These are phyloP conservation scores for Aspergillus incahuasiensis DNA, from an alignment of 495 filamentous ascomycete species.

Conservation along the genomic window DNA sequence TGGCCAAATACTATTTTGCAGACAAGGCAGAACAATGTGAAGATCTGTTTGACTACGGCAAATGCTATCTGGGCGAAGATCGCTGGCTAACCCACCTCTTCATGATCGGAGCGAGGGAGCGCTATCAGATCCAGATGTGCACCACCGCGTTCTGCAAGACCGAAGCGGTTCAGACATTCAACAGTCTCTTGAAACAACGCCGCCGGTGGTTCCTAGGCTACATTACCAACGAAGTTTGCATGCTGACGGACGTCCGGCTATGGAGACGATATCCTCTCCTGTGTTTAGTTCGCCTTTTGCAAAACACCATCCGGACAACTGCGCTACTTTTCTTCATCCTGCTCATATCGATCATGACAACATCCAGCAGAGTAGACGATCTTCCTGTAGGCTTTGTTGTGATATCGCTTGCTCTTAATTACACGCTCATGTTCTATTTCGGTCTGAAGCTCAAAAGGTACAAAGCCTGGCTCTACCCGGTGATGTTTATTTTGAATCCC, in stretches of 20 bases:
- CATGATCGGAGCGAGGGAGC: conserved; percentile 93
- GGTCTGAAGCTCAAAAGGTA: conserved; percentile 78
- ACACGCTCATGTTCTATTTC: conserved; percentile 95
- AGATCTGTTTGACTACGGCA: conserved; percentile 94
- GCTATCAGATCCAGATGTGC: conserved; percentile 96
- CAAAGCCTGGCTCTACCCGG: conserved; percentile 89
- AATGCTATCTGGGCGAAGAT: conserved; percentile 94
- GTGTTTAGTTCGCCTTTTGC: conserved; percentile 85
- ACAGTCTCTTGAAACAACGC: conserved; percentile 86
- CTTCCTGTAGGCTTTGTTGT: conserved; percentile 92
- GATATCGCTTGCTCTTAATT: conserved; percentile 92
- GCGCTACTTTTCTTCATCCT: conserved; percentile 95
- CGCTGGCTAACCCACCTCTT: conserved; percentile 97
- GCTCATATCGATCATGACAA: conserved; percentile 82
- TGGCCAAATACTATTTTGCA: conserved; percentile 99
- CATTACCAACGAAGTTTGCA: conserved; percentile 97
- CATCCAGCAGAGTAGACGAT: conserved; percentile 67
- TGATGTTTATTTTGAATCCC: conserved; percentile 95
- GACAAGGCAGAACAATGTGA: conserved; percentile 96
- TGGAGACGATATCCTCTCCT: conserved; percentile 91
- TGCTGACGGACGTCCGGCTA: conserved; percentile 90
- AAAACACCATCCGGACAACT: conserved; percentile 95
- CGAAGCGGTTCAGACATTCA: conserved; percentile 87
- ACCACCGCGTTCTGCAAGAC: conserved; percentile 98
- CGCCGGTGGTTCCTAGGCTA: conserved; percentile 97